Percentiles rank a stretch among this genome's conserved stretches.
Conservation (phyloP, 345 rosid genomes). For the Raphanus raphanistrum region DNA sequence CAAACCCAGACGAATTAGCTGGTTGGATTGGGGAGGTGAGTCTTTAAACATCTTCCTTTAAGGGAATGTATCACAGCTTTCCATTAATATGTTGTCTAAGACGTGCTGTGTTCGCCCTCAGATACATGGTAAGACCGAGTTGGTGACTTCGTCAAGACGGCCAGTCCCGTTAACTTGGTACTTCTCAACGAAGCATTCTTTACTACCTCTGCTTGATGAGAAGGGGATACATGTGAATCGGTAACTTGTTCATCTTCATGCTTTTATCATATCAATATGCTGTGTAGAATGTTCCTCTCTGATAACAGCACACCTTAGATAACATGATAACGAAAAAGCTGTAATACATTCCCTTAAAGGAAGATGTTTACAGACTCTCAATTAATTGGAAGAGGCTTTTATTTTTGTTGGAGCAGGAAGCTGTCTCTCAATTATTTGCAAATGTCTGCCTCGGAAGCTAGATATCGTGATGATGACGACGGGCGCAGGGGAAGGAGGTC, state of each 20-base stretch:
- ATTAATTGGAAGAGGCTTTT: slow-evolving; percentile 7
- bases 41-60: background rate
- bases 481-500: slow-evolving; percentile 66
- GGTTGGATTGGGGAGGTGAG: slow-evolving; percentile 96
- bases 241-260: slow-evolving; percentile 41
- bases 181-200: slow-evolving; percentile 72
- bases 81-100: slow-evolving; percentile 6
- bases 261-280: slow-evolving; percentile 7
- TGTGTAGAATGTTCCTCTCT: background rate
- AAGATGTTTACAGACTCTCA: too few species aligned
- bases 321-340: too few species aligned
- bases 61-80: background rate
- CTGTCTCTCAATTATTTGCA: slow-evolving; percentile 79
- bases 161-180: slow-evolving; percentile 98
- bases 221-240: slow-evolving; percentile 77
- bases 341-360: too few species aligned
- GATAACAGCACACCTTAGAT: background rate
- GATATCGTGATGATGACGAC: slow-evolving; percentile 53
- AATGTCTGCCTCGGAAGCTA: slow-evolving; percentile 59
- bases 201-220: slow-evolving; percentile 82
- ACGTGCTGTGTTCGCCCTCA: slow-evolving; percentile 36
- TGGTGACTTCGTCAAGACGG: slow-evolving; percentile 81
- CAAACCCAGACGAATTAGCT: slow-evolving; percentile 90
- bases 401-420: slow-evolving; percentile 58
- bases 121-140: slow-evolving; percentile 92